Evolutionary conservation across 2,329 filamentous ascomycete genomes (phyloP).

Genomic region (Neopestalotiopsis sp.): DNA sequence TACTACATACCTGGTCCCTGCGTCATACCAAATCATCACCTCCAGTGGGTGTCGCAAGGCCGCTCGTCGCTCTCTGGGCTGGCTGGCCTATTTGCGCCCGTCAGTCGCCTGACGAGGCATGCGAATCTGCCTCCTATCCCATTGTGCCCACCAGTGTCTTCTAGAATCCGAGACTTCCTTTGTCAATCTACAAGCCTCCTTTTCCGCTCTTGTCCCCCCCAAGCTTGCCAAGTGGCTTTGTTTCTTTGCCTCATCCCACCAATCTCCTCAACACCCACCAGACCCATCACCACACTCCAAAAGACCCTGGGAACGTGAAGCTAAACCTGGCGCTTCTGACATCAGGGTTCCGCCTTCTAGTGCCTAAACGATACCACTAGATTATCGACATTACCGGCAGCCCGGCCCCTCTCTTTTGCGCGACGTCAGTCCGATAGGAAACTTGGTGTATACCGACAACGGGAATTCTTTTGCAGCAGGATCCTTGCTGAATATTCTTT

Average conservation of each 20-base stretch:
- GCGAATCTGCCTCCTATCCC: neutral
- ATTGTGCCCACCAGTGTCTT: neutral
- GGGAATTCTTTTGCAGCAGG: neutral
- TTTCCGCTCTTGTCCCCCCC: neutral
- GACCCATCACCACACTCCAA: neutral
- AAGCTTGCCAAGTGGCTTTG: neutral
- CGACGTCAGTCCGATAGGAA: neutral
- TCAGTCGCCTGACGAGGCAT: slow-evolving; percentile 8
- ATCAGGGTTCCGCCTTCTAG: slow-evolving; percentile 16
- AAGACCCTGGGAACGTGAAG: slow-evolving; percentile 1
- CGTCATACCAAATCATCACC: slow-evolving; percentile 18
- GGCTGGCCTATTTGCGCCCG: slow-evolving; percentile 19
- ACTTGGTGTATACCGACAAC: neutral
- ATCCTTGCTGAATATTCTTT: neutral
- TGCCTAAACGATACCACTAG: slow-evolving; percentile 14
- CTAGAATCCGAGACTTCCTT: slow-evolving; percentile 1
- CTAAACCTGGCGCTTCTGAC: slow-evolving; percentile 14
- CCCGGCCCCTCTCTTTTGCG: neutral
- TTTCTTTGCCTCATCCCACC: neutral
- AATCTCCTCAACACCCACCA: neutral
- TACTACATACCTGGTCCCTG: slow-evolving; percentile 5
- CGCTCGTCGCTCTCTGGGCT: slow-evolving; percentile 11
- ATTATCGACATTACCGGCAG: neutral
- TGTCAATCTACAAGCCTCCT: neutral
- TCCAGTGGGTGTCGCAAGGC: neutral